Evolutionary conservation across 805 yeast species (phyloP).

Genomic region (Aciculoconidium aculeatum): DNA sequence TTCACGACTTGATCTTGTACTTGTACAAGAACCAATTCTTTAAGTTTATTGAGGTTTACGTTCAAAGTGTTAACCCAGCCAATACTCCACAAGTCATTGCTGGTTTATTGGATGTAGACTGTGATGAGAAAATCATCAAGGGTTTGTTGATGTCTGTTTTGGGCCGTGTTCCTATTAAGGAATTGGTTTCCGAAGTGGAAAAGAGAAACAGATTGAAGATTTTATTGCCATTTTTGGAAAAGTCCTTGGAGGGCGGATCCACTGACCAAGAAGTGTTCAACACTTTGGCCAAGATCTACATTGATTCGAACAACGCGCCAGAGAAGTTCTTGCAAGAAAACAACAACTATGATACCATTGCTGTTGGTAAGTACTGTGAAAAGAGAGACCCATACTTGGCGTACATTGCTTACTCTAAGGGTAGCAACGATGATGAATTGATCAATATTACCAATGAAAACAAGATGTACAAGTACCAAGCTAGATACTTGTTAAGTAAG

Average conservation of each 20-base stretch:
- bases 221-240: constrained; percentile 87
- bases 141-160: constrained; percentile 74
- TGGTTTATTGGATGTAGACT: constrained; percentile 93
- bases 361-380: constrained; percentile 97
- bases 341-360: constrained; percentile 81
- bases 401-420: constrained; percentile 95
- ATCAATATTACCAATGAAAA: constrained; percentile 92
- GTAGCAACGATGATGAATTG: constrained; percentile 84
- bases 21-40: constrained; percentile 93
- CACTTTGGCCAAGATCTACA: constrained; percentile 94
- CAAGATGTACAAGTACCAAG: constrained; percentile 97
- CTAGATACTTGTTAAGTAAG: constrained; percentile 85
- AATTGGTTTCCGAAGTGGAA: constrained; percentile 90
- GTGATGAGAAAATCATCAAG: constrained; percentile 86
- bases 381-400: constrained; percentile 98
- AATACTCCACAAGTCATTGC: constrained; percentile 96
- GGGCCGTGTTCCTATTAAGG: constrained; percentile 91
- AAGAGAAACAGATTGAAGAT: constrained; percentile 91
- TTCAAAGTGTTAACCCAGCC: constrained; percentile 94
- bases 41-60: constrained; percentile 96
- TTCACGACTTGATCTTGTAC: constrained; percentile 89
- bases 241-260: constrained; percentile 75
- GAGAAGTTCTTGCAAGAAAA: constrained; percentile 94
- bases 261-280: constrained; percentile 89
- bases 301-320: constrained; percentile 95